Evolutionary conservation across 768 basidiomycete genomes (phyloP), one percentile per base, ranked within the genome.

Genomic region (Termitomyces sp.): DNA sequence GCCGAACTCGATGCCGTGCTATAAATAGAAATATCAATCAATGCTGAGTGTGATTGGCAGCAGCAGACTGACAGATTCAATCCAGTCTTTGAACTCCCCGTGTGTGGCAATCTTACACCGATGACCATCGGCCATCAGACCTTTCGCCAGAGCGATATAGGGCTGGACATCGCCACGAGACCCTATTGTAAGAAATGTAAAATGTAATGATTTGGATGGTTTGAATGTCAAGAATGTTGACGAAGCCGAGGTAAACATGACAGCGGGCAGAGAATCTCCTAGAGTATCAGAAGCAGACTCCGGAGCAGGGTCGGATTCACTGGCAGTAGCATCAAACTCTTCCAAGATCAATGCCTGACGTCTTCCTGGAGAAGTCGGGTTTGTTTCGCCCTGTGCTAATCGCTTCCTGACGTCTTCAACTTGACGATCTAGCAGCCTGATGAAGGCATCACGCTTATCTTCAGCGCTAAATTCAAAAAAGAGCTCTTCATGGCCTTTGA

Each of bases 161-260:
- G 96, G 96, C 69, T 99, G 96, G 9, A 98, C 97, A 67, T 99
- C 96, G 49, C 96, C 96, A 48, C 96, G 82, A 20, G 93, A 94
- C 6, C 96, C 96, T 61, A 99, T 97, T 1, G 96, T 98, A 58
- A 98, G 72, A 72, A 96, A 94, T 0, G 97, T 98, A 64, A 99
- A 91, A 62, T 85, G 88, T 56, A 99, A 71, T 2, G 90, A 76
- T 61, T 89, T 81, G 63, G 82, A 80, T 2, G 96, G 97, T 69
- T 94, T 95, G 76, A 99, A 99, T 6, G 94, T 96, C 60, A 99
- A 73, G 75, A 98, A 98, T 2, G 96, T 96, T 3, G 92, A 94
- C 0, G 92, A 93, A n/a, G 89, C 86, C 11, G 92, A 95, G 2
- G 89, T 93, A 70, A 99, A 98, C 91, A 98, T 94, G 40, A 93